phyloP scores from a whole-genome alignment of 192 early-diverging fungal species.

The Cladochytrium replicatum region DNA sequence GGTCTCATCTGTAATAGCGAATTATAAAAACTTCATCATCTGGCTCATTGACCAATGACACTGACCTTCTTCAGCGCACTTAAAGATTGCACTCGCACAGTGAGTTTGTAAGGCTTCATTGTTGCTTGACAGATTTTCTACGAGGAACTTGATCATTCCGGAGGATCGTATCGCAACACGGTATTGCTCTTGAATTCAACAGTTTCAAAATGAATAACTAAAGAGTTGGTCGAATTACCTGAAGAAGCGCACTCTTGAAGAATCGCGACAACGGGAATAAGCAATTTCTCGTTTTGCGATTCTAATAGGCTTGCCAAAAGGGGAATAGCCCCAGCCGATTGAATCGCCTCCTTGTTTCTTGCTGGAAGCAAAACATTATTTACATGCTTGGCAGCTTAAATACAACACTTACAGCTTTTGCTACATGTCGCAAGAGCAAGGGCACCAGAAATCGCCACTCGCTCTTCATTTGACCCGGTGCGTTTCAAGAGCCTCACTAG shows the following conservation, averaged over 20 bases:
- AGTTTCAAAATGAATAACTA: neutral
- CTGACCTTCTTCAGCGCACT: slow-evolving; percentile 54
- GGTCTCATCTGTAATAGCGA: slow-evolving; percentile 36
- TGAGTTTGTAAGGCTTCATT: slow-evolving; percentile 54
- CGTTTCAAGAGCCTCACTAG: slow-evolving; percentile 46
- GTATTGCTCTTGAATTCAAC: slow-evolving; percentile 36
- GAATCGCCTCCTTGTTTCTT: slow-evolving; percentile 56
- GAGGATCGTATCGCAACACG: slow-evolving; percentile 43
- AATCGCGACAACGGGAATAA: slow-evolving; percentile 57
- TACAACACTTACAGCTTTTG: slow-evolving; percentile 35
- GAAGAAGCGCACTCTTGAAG: slow-evolving; percentile 53
- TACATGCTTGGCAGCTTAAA: neutral
- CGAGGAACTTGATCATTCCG: slow-evolving; percentile 55
- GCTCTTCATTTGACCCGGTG: slow-evolving; percentile 36
- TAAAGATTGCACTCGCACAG: slow-evolving; percentile 55
- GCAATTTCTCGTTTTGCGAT: slow-evolving; percentile 41
- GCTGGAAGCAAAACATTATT: slow-evolving; percentile 3
- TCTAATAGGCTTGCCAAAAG: slow-evolving; percentile 48
- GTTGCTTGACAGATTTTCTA: slow-evolving; percentile 47
- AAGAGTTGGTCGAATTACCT: slow-evolving; percentile 6
- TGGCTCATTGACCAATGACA: too few species aligned
- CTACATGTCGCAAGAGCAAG: slow-evolving; percentile 47
- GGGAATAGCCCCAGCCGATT: slow-evolving; percentile 45
- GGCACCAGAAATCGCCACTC: slow-evolving; percentile 49
- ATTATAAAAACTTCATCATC: neutral